Base-by-base conservation (phyloP, 768 basidiomycete genomes). In the Kwoniella sp. region DNA sequence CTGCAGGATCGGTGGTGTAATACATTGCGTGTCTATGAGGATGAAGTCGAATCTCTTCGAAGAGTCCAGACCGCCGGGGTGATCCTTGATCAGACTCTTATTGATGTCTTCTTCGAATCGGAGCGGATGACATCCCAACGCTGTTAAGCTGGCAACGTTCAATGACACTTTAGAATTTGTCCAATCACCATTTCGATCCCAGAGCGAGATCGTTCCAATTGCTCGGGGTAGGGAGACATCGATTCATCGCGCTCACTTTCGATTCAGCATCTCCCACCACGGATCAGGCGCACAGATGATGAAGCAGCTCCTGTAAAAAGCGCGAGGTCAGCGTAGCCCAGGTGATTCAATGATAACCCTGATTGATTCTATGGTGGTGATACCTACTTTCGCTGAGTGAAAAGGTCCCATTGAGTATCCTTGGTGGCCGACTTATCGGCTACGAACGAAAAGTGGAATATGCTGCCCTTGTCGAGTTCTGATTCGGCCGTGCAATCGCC, bases 401-500 rank as follows among this genome's bases (percentile, higher is more conserved):
- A 65, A 38, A 22, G 22, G 7, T 48, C 34, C 47, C 31, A 58
- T 11, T 38, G 7, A 37, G 52, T n/a, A 23, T 51, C 34, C 29
- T 53, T 50, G 29, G 23, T 25, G 2, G 63, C 22, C 9, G 41
- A 26, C 26, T 5, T 26, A 2, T 70, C 73, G 2, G 71, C 66
- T 12, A 69, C 37, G 52, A 79, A 67, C 45, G 63, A 67, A 55
- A 77, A 73, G 12, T 72, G 64, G 55, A 79, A 79, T 1, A 54
- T 73, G 30, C 66, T 69, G 2, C 78, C 78, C 38, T 73, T 67
- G 34, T 73, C 76, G 41, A 70, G 71, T 30, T 68, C 71, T 15
- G 74, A 75, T 37, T 58, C 58, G 25, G 72, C 74, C 23, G 62
- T 66, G 26, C 73, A 72, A 26, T 74, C 66, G 8, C 78, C 78